Conservation (phyloP, 2,329 filamentous ascomycete species). For the Penicillium corylophilum region DNA sequence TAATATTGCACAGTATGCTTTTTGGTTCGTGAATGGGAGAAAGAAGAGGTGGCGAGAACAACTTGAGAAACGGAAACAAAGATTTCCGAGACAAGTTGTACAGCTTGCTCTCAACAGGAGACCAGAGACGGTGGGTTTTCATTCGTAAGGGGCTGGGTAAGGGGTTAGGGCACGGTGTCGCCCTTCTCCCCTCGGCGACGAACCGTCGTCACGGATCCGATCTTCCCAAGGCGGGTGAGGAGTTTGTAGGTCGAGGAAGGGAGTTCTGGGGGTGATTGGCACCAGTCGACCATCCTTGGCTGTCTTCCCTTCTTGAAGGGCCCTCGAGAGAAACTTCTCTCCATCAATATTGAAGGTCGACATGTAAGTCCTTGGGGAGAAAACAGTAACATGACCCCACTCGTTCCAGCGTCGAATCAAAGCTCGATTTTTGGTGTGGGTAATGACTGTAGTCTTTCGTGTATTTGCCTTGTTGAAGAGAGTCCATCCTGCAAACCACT, state of each 20-base stretch:
- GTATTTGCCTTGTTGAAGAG: constrained; percentile 33
- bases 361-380: constrained; percentile 1
- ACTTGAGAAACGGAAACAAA: not conserved
- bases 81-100: not conserved
- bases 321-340: not conserved
- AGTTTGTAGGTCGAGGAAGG: not conserved
- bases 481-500: constrained; percentile 41
- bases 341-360: constrained; percentile 1
- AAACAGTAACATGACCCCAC: constrained; percentile 15
- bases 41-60: not conserved
- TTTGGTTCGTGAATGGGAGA: not conserved
- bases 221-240: not conserved
- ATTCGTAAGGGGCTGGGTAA: not conserved
- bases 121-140: not conserved
- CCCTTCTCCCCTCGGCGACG: not conserved
- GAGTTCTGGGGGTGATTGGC: not conserved
- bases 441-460: constrained; percentile 33
- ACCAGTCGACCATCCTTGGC: not conserved
- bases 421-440: not conserved
- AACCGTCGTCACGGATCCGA: not conserved
- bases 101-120: not conserved
- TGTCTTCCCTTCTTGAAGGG: not conserved
- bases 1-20: not conserved
- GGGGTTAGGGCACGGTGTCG: no score
- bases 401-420: constrained; percentile 7